Conservation (phyloP, 495 filamentous ascomycete species). For the Penicilliopsis zonata region DNA sequence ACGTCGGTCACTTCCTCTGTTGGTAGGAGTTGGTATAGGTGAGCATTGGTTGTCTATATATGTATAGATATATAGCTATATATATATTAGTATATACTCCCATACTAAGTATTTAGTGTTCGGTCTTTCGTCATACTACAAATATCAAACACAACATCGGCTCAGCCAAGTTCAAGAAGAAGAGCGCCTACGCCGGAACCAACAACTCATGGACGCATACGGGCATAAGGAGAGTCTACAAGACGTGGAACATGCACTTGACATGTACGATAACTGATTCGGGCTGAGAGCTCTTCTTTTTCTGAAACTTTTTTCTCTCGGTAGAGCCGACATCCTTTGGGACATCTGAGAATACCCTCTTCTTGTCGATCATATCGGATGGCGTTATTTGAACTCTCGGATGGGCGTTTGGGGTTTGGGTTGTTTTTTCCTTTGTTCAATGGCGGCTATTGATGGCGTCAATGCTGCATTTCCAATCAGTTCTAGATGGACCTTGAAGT, state of each 20-base stretch:
- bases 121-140: background rate
- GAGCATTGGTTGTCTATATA: background rate
- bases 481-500: no score
- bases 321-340: background rate
- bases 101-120: background rate
- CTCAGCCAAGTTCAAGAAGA: constrained; percentile 14
- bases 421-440: background rate
- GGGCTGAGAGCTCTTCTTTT: background rate
- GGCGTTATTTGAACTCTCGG: background rate
- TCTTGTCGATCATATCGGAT: background rate
- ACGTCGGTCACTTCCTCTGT: background rate
- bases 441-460: background rate
- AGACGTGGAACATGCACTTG: constrained; percentile 46
- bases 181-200: constrained; percentile 21
- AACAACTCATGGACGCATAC: constrained; percentile 40
- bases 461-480: background rate
- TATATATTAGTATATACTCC: no score
- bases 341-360: background rate
- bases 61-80: no score
- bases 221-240: constrained; percentile 44
- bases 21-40: background rate
- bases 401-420: background rate
- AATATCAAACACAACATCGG: constrained; percentile 1
- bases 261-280: constrained; percentile 29
- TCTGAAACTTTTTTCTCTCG: background rate